Conservation (phyloP, 768 basidiomycete species). For the Leccinum subgranulosum region DNA sequence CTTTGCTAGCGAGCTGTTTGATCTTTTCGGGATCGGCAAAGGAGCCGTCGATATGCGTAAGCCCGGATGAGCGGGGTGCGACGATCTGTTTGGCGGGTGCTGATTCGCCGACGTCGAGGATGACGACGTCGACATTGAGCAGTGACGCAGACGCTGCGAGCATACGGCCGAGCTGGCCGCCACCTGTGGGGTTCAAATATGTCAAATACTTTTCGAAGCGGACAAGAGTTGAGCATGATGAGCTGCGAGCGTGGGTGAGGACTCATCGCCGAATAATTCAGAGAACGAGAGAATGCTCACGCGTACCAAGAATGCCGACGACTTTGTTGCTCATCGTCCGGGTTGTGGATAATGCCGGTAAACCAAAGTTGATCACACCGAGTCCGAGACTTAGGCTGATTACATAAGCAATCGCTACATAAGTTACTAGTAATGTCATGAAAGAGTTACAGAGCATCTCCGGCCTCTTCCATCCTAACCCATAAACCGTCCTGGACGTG, state of each 20-base stretch:
- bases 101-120: slow-evolving; percentile 79
- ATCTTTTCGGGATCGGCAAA: slow-evolving; percentile 82
- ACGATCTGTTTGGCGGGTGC: slow-evolving; percentile 90
- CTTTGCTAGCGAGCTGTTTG: slow-evolving; percentile 69
- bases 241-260: slow-evolving; percentile 15
- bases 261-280: not conserved
- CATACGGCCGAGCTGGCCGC: slow-evolving; percentile 98
- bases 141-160: slow-evolving; percentile 85
- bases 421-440: not conserved
- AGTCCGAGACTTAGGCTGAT: not conserved
- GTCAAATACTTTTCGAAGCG: slow-evolving; percentile 1
- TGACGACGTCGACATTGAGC: slow-evolving; percentile 76
- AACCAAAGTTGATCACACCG: not conserved
- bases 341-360: not conserved
- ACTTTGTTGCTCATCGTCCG: slow-evolving; percentile 24
- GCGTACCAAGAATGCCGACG: slow-evolving; percentile 30
- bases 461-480: slow-evolving; percentile 25
- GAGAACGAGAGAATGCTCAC: slow-evolving; percentile 13
- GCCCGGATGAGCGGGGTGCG: slow-evolving; percentile 45
- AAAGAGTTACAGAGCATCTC: not conserved
- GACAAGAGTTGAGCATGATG: not conserved
- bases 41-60: slow-evolving; percentile 80
- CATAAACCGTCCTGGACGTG: slow-evolving; percentile 22
- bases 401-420: not conserved
- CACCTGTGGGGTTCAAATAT: slow-evolving; percentile 50